Evolutionary conservation across 306 rosid genomes (phyloP).

Genomic region (Psophocarpus tetragonolobus): DNA sequence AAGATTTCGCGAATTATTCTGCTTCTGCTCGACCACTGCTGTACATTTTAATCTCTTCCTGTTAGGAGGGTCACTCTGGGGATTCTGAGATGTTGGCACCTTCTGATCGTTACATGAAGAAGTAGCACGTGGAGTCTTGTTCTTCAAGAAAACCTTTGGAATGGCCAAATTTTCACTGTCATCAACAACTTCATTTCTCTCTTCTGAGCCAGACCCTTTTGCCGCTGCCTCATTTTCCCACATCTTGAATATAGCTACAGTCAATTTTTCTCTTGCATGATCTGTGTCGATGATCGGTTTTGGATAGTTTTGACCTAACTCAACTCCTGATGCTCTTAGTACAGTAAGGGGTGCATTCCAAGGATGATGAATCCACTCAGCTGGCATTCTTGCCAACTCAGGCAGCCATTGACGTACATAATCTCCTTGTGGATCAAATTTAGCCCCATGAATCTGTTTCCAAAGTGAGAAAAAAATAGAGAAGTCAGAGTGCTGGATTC

Average conservation of each 20-base stretch:
- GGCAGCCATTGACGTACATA: conserved; percentile 80
- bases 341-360: conserved; percentile 6
- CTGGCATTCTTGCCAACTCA: conserved; percentile 69
- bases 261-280: conserved; percentile 52
- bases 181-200: conserved; percentile 13
- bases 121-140: background rate
- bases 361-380: conserved; percentile 30
- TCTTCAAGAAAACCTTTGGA: conserved; percentile 32
- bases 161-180: conserved; percentile 6
- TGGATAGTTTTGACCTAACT: conserved; percentile 9
- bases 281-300: conserved; percentile 3
- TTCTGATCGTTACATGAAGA: conserved; percentile 22
- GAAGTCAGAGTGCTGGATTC: background rate
- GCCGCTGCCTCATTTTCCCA: conserved; percentile 66
- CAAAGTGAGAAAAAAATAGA: background rate
- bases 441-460: conserved; percentile 65
- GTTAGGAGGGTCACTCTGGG: conserved; percentile 4
- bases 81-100: conserved; percentile 25
- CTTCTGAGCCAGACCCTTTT: conserved; percentile 42
- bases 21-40: background rate
- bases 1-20: background rate
- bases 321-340: conserved; percentile 11
- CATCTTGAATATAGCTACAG: conserved; percentile 76
- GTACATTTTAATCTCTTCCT: background rate
- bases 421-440: conserved; percentile 71